These are phyloP conservation scores for Saccharomyces kudriavzevii DNA, from an alignment of 805 yeast species.

Conservation along the genomic window DNA sequence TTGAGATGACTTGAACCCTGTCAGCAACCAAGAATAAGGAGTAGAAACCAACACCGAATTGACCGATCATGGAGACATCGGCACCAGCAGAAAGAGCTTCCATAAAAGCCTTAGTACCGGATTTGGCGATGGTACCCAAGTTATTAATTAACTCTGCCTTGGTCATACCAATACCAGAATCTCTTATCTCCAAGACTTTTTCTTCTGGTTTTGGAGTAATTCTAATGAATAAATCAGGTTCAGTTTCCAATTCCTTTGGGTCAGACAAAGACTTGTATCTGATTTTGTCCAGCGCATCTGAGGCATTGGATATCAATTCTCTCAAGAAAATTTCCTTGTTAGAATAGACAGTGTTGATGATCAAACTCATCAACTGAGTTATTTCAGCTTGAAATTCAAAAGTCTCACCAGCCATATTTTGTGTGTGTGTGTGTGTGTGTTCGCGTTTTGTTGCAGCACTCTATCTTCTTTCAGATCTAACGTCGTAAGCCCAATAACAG, in stretches of 20 bases:
- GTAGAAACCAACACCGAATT: constrained; percentile 99
- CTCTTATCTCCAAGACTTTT: constrained; percentile 93
- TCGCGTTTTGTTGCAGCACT: not conserved
- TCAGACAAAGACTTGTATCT: constrained; percentile 94
- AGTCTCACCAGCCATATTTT: constrained; percentile 57
- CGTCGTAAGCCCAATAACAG: not conserved
- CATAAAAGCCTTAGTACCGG: constrained; percentile 99
- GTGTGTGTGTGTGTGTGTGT: not conserved
- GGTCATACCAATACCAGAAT: constrained; percentile 99
- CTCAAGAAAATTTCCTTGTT: constrained; percentile 98
- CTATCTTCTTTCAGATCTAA: not conserved
- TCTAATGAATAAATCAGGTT: constrained; percentile 95
- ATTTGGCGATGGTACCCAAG: constrained; percentile 99
- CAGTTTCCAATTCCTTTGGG: constrained; percentile 84
- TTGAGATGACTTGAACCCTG: constrained; percentile 95
- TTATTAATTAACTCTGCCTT: constrained; percentile 97
- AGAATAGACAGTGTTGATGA: constrained; percentile 98
- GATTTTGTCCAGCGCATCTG: constrained; percentile 98
- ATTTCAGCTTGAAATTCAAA: constrained; percentile 99
- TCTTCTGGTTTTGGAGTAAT: constrained; percentile 93
- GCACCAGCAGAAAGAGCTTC: constrained; percentile 99
- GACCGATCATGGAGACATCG: constrained; percentile 99
- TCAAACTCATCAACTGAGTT: constrained; percentile 99
- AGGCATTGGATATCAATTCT: constrained; percentile 97
- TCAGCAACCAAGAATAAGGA: constrained; percentile 98